A percentile compares a stretch with the other conserved stretches of the same genome.
phyloP scores from a whole-genome alignment of 257 asterid genomes.

The Penstemon newberryi region DNA sequence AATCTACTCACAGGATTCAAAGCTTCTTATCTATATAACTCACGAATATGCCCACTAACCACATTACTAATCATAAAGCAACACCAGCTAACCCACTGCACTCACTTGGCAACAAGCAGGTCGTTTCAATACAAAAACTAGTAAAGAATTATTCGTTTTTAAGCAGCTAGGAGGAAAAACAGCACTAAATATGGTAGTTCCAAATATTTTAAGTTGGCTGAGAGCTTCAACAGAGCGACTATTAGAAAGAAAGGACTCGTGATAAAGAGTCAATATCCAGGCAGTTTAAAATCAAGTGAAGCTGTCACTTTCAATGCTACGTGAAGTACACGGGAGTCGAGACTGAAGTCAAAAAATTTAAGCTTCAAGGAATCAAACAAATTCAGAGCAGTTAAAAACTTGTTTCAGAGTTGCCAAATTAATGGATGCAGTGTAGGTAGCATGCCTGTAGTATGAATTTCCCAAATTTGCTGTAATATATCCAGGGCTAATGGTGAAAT shows the following conservation, averaged over 20 bases:
- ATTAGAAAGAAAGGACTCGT: slow-evolving; percentile 19
- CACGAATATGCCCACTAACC: background rate
- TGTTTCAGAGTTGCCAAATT: slow-evolving; percentile 8
- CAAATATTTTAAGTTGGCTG: slow-evolving; percentile 15
- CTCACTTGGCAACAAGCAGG: slow-evolving; percentile 22
- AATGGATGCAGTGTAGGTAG: slow-evolving; percentile 24
- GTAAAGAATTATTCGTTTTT: slow-evolving; percentile 15
- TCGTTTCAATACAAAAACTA: slow-evolving; percentile 23
- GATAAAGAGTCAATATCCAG: slow-evolving; percentile 25
- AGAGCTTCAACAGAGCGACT: slow-evolving; percentile 28
- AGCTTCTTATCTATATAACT: slow-evolving; percentile 4
- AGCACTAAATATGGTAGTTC: slow-evolving; percentile 17
- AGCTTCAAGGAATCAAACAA: no score
- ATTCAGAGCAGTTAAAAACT: no score
- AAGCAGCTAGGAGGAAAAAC: slow-evolving; percentile 11
- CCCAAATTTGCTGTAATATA: slow-evolving; percentile 16
- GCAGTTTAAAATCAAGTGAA: slow-evolving; percentile 15
- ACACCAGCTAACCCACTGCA: slow-evolving; percentile 22
- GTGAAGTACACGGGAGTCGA: slow-evolving; percentile 17
- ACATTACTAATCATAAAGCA: background rate
- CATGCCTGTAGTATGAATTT: background rate
- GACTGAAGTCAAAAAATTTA: background rate
- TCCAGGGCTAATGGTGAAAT: slow-evolving; percentile 19
- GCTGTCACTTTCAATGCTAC: slow-evolving; percentile 12
- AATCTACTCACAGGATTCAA: background rate